Percentiles rank a stretch among this genome's conserved stretches.
These are phyloP conservation scores for Metarhizium brunneum DNA, from an alignment of 2,329 filamentous ascomycete species.

Conservation along the genomic window DNA sequence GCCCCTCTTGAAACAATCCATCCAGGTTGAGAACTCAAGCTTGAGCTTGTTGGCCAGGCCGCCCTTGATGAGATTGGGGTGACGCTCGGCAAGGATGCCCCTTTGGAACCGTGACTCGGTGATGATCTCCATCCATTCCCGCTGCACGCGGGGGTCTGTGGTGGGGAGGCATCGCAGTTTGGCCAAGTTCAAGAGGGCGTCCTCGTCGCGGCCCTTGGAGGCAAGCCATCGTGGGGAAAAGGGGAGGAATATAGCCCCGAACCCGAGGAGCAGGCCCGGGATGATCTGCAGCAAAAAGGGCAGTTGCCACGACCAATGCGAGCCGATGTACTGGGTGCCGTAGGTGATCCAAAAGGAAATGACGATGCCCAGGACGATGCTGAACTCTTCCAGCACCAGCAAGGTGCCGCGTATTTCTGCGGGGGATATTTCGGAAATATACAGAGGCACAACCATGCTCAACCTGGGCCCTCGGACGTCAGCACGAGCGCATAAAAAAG, in stretches of 20 bases:
- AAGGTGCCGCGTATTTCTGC: slow-evolving; percentile 37
- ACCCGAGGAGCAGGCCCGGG: slow-evolving; percentile 15
- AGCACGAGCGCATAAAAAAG: neutral
- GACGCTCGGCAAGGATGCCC: slow-evolving; percentile 20
- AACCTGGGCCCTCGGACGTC: slow-evolving; percentile 5
- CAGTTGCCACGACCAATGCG: slow-evolving; percentile 19
- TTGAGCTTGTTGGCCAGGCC: slow-evolving; percentile 25
- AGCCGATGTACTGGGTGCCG: slow-evolving; percentile 17
- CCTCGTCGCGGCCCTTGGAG: slow-evolving; percentile 15
- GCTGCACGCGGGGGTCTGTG: slow-evolving; percentile 12
- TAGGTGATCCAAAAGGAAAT: slow-evolving; percentile 23
- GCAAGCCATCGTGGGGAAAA: slow-evolving; percentile 20
- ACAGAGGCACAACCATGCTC: slow-evolving; percentile 28
- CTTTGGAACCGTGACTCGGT: slow-evolving; percentile 16
- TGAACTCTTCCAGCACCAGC: slow-evolving; percentile 31
- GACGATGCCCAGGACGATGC: slow-evolving; percentile 21
- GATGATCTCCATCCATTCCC: slow-evolving; percentile 17
- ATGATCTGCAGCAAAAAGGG: slow-evolving; percentile 21
- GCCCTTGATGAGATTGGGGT: slow-evolving; percentile 25
- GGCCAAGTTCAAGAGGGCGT: slow-evolving; percentile 13
- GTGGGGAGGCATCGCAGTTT: slow-evolving; percentile 14
- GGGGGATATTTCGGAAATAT: slow-evolving; percentile 38
- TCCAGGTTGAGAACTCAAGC: slow-evolving; percentile 38
- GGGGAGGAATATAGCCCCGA: slow-evolving; percentile 15
- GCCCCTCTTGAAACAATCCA: slow-evolving; percentile 38